phyloP scores from a whole-genome alignment of 1,139 yeast genomes.

The Kazachstania sp. region DNA sequence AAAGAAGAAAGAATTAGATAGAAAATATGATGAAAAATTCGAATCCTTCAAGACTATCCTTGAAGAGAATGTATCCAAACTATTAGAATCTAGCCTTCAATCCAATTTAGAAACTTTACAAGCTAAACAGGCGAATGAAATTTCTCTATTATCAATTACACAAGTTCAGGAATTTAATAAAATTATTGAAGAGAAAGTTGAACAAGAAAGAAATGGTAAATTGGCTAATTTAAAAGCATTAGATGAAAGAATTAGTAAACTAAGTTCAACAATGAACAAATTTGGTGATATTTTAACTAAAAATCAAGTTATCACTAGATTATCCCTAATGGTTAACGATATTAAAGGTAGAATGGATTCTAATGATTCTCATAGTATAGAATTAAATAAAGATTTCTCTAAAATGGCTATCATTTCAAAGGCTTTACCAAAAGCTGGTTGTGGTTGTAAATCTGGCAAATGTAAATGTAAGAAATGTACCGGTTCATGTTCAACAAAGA shows the following conservation, averaged over 20 bases:
- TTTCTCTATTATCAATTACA: constrained; percentile 60
- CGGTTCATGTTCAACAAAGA: constrained; percentile 13
- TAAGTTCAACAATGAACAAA: constrained; percentile 20
- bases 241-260: constrained; percentile 44
- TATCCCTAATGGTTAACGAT: constrained; percentile 17
- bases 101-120: constrained; percentile 62
- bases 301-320: constrained; percentile 25
- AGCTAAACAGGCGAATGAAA: constrained; percentile 70
- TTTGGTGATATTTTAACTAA: constrained; percentile 20
- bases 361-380: constrained; percentile 17
- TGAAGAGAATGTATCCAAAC: constrained; percentile 52
- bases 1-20: constrained; percentile 24
- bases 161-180: constrained; percentile 66
- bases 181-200: constrained; percentile 56
- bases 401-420: constrained; percentile 27
- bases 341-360: constrained; percentile 19
- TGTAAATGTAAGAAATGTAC: constrained; percentile 8
- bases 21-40: constrained; percentile 46
- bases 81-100: constrained; percentile 57
- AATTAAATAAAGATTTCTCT: constrained; percentile 28
- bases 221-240: constrained; percentile 60
- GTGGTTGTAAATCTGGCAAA: constrained; percentile 15
- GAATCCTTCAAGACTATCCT: constrained; percentile 56
- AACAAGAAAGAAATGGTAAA: constrained; percentile 74
- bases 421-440: constrained; percentile 20